phyloP scores from a whole-genome alignment of 495 filamentous ascomycete species.

The Apiosordaria backusii region DNA sequence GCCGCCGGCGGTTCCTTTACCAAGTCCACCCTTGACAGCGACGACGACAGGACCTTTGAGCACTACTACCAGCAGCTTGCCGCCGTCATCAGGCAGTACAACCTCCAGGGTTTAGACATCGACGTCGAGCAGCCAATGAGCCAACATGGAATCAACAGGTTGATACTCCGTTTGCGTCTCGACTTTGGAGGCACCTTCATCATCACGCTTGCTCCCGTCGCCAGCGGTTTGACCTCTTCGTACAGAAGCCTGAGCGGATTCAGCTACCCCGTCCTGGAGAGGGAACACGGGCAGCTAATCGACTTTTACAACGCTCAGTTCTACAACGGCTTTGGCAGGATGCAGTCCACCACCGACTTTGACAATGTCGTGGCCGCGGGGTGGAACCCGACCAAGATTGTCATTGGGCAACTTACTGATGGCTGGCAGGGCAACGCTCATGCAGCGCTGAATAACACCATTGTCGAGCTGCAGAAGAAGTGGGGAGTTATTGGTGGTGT shows the following conservation, averaged over 20 bases:
- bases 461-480: constrained; percentile 42
- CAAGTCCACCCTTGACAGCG: constrained; percentile 51
- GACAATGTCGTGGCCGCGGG: constrained; percentile 59
- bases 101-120: constrained; percentile 71
- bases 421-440: constrained; percentile 56
- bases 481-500: constrained; percentile 72
- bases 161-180: constrained; percentile 66
- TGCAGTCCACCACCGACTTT: constrained; percentile 57
- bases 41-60: constrained; percentile 53
- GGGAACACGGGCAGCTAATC: constrained; percentile 35
- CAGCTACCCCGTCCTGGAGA: constrained; percentile 63
- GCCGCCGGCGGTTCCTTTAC: constrained; percentile 67
- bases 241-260: constrained; percentile 69
- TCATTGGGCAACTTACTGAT: constrained; percentile 70
- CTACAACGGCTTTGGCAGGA: constrained; percentile 74
- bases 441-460: constrained; percentile 39
- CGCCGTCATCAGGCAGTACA: constrained; percentile 53
- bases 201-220: constrained; percentile 77
- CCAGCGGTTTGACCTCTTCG: constrained; percentile 56
- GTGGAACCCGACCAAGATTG: constrained; percentile 62
- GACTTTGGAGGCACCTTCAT: constrained; percentile 71
- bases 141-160: constrained; percentile 60
- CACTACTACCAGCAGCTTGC: constrained; percentile 62
- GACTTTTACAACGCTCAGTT: constrained; percentile 84
- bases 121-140: constrained; percentile 82